Conservation (phyloP, 192 early-diverging fungal genomes). For the Coemansia sp. region DNA sequence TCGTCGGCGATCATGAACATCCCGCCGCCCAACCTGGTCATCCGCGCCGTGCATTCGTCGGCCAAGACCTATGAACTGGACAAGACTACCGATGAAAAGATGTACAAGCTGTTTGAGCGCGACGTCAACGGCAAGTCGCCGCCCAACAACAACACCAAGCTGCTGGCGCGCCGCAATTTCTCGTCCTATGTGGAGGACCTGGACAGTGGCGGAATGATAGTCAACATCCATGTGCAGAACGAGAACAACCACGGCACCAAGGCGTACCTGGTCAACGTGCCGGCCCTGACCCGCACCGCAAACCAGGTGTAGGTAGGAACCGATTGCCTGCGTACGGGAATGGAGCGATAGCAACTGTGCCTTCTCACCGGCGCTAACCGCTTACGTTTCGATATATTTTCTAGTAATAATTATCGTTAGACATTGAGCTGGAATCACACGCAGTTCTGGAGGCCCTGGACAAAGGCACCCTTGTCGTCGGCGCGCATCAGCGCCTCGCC, state of each 20-base stretch:
- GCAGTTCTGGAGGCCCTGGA: constrained; percentile 60
- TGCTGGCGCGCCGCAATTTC: constrained; percentile 58
- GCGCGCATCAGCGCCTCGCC: constrained; percentile 94
- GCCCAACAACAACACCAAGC: constrained; percentile 47
- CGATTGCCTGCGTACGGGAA: too few species aligned
- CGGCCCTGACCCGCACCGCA: too few species aligned
- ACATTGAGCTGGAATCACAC: too few species aligned
- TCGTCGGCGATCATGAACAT: constrained; percentile 78
- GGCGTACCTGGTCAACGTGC: constrained; percentile 49
- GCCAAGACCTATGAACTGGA: constrained; percentile 55
- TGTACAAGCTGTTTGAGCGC: constrained; percentile 63
- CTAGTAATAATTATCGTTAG: too few species aligned
- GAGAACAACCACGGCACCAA: constrained; percentile 43
- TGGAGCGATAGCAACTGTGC: too few species aligned
- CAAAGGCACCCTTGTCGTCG: constrained; percentile 66
- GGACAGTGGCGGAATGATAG: constrained; percentile 28
- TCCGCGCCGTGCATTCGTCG: constrained; percentile 59
- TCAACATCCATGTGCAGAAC: constrained; percentile 55
- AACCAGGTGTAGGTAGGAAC: too few species aligned
- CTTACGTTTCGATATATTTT: too few species aligned
- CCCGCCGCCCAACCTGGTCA: constrained; percentile 66
- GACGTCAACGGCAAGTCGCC: constrained; percentile 62
- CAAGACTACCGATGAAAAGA: constrained; percentile 59
- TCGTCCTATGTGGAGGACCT: constrained; percentile 48
- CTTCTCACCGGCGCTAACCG: too few species aligned